A percentile compares a stretch with the other conserved stretches of the same genome.
These are phyloP conservation scores for Lipomyces yamanashiensis DNA, from an alignment of 805 yeast genomes.

Conservation along the genomic window DNA sequence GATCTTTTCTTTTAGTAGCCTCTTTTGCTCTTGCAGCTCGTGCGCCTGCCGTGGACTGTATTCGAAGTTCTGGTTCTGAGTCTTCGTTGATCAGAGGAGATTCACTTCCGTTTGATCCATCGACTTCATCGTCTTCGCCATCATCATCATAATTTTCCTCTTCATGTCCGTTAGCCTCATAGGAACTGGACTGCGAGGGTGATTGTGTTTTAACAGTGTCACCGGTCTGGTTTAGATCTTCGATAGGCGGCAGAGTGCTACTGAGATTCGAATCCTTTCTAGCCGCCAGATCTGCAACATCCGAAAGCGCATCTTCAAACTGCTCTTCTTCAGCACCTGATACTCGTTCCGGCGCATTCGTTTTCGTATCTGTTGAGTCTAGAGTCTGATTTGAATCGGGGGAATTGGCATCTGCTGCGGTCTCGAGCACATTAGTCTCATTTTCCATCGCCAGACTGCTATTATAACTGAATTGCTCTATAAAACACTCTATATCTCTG, in stretches of 20 bases:
- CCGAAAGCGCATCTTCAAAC: constrained; percentile 17
- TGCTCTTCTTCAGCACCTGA: not conserved
- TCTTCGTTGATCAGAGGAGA: not conserved
- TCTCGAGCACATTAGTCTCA: too few relatives aligned
- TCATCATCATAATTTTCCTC: not conserved
- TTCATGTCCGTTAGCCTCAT: not conserved
- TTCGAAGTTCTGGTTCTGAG: not conserved
- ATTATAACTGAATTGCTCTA: too few relatives aligned
- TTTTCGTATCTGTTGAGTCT: not conserved
- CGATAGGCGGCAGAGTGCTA: not conserved
- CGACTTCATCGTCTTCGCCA: constrained; percentile 2
- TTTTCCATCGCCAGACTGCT: too few relatives aligned
- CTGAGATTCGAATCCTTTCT: not conserved
- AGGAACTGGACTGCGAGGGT: too few relatives aligned
- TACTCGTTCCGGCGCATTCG: not conserved
- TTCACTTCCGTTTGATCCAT: constrained; percentile 5
- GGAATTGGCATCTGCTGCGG: too few relatives aligned
- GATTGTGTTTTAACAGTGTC: not conserved
- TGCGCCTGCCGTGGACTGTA: constrained; percentile 15
- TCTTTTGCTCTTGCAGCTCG: constrained; percentile 24
- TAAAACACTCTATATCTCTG: too few relatives aligned
- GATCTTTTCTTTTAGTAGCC: constrained; percentile 15
- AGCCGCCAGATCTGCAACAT: not conserved
- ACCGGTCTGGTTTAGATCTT: not conserved
- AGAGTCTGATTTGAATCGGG: too few relatives aligned